Evolutionary conservation across 176 grass and related monocot genomes (phyloP), one percentile per base, ranked within the genome.

Genomic region (Aegilops longissima): DNA sequence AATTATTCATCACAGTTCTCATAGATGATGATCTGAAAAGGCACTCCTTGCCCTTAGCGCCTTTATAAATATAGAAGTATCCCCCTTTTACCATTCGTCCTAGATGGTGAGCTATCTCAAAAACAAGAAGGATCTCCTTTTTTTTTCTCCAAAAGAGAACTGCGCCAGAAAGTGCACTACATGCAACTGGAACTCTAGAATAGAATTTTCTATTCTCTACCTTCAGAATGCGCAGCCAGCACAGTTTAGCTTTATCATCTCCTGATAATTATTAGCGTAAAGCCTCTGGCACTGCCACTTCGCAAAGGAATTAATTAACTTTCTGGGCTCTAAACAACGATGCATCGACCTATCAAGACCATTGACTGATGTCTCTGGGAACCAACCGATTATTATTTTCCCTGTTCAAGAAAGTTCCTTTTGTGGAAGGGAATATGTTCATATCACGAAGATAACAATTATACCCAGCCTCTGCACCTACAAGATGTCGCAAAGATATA

Each of bases 271-370:
- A 75, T 80, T 33, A 59, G 59, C 45, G 8, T 84, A 84, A 84
- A 83, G 74, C 30, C 31, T 83, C 18, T 59, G 42, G 44, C 45
- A 0, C 73, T 84, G 75, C 84, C 56, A 58, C 76, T 91, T 73
- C 68, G 35, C 85, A 61, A 90, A 79, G 84, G 82, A 66, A 90
- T 86, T 75, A 73, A 90, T 83, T 75, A 84, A 27, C 56, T 91
- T 83, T 30, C 56, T 79, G 80, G 66, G 5, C 65, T 83, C 70
- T 89, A 25, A 76, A 81, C 10, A 16, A 25, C 9, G 8, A 8
- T 68, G 30, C 72, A 77, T 83, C 64, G 61, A 63, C 72, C 65
- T 71, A 77, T 9, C 47, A 52, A 39, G n/a, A 78, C 24, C 23
- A 83, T 59, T 44, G 66, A 90, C 84, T 16, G 56, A 71, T 86